Conservation (phyloP, 352 stramenopile species). For the Labyrinthula sp. region DNA sequence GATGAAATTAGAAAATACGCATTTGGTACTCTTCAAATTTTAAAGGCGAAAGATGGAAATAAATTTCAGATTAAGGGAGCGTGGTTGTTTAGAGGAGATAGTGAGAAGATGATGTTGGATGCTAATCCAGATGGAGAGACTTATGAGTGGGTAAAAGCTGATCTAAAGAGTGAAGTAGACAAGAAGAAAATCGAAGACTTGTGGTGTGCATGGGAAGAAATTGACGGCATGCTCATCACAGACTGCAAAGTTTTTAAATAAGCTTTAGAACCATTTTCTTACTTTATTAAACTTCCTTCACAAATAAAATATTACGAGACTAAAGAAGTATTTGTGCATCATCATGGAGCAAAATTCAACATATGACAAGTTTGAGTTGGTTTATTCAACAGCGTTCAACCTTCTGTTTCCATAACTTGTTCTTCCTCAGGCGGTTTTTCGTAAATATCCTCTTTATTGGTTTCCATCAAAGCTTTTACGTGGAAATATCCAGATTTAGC, state of each 20-base stretch:
- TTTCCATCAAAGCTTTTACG: conserved; percentile 8
- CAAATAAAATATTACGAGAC: no score
- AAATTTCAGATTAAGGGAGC: conserved; percentile 61
- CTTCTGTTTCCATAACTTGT: no score
- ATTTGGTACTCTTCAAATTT: conserved; percentile 50
- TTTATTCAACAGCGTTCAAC: no score
- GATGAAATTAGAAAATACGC: conserved; percentile 70
- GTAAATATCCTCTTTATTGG: conserved; percentile 11
- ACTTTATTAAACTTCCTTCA: background rate
- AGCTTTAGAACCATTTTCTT: conserved; percentile 29
- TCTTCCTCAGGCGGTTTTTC: no score
- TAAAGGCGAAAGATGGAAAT: conserved; percentile 36
- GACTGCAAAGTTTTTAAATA: conserved; percentile 84
- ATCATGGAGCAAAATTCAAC: no score
- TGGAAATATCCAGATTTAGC: conserved; percentile 35
- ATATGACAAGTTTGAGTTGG: no score
- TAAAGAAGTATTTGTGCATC: no score
- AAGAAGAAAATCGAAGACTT: conserved; percentile 57
- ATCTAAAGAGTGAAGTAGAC: conserved; percentile 40
- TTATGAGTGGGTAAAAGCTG: conserved; percentile 60
- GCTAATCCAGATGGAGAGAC: conserved; percentile 70
- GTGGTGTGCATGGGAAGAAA: conserved; percentile 59
- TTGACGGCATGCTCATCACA: conserved; percentile 60
- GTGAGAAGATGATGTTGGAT: conserved; percentile 56
- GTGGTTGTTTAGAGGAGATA: conserved; percentile 67